Percentiles rank a stretch among this genome's conserved stretches.
phyloP scores from a whole-genome alignment of 257 asterid species.

The Echites panduratus region DNA sequence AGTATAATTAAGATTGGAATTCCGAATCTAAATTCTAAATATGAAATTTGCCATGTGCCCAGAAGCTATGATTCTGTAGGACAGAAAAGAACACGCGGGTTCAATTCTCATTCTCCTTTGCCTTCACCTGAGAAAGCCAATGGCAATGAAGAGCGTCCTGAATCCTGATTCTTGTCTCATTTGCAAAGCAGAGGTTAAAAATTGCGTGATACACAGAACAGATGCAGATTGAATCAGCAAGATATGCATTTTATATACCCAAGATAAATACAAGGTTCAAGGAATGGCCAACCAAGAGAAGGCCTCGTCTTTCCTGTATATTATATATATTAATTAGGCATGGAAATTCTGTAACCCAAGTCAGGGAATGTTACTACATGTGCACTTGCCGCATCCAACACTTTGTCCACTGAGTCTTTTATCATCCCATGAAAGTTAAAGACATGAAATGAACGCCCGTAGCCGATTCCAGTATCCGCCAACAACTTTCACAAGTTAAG shows the following conservation, averaged over 20 bases:
- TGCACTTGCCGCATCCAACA: conserved; percentile 7
- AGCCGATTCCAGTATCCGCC: conserved; percentile 19
- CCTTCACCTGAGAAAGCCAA: background rate
- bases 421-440: background rate
- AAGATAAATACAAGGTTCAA: background rate
- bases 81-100: no score
- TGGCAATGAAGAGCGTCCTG: background rate
- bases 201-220: background rate
- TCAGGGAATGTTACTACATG: conserved; percentile 3
- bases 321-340: background rate
- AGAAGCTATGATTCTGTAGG: no score
- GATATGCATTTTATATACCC: conserved; percentile 10
- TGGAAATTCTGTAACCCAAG: background rate
- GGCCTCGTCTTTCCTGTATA: background rate
- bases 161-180: no score
- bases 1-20: no score
- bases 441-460: conserved; percentile 5
- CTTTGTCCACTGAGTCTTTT: conserved; percentile 9
- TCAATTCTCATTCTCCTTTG: no score
- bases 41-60: no score
- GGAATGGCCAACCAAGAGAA: background rate
- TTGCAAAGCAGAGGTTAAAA: background rate
- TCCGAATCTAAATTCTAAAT: no score
- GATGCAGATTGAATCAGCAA: background rate
- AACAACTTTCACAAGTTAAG: conserved; percentile 29